Evolutionary conservation across 257 asterid species (phyloP).

Genomic region (Solanum paucissectum): DNA sequence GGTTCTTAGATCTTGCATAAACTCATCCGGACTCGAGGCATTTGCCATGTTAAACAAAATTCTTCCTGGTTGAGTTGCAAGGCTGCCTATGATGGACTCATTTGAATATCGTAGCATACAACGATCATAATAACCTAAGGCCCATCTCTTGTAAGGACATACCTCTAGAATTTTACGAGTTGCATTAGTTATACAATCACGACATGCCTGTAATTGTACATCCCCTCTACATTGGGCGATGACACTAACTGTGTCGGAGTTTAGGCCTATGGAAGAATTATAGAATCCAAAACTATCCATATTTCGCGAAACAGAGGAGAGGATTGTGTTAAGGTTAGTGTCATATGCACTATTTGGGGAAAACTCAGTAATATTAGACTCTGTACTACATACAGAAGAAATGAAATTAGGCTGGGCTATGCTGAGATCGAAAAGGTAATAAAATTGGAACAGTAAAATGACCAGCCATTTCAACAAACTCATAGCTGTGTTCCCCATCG

Average conservation of each 20-base stretch:
- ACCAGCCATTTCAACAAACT: not conserved
- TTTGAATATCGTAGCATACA: conserved; percentile 23
- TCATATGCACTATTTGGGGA: conserved; percentile 8
- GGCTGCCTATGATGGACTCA: not conserved
- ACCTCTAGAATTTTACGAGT: not conserved
- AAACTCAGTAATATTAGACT: not conserved
- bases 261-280: conserved; percentile 7
- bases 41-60: not conserved
- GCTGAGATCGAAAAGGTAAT: not conserved
- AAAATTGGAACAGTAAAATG: not conserved
- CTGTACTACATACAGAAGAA: not conserved
- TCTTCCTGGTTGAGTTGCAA: not conserved
- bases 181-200: conserved; percentile 1
- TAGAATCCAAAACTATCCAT: conserved; percentile 14
- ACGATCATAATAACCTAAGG: not conserved
- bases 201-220: conserved; percentile 6
- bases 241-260: conserved; percentile 2
- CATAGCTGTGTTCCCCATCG: not conserved
- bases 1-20: not conserved
- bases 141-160: conserved; percentile 13
- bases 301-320: conserved; percentile 13
- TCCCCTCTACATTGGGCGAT: conserved; percentile 27
- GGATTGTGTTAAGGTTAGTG: conserved; percentile 20
- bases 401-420: not conserved
- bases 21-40: not conserved